Evolutionary conservation across 148 eudicot genomes (phyloP), one percentile per base, ranked within the genome.

Genomic region (Cornus suecica): DNA sequence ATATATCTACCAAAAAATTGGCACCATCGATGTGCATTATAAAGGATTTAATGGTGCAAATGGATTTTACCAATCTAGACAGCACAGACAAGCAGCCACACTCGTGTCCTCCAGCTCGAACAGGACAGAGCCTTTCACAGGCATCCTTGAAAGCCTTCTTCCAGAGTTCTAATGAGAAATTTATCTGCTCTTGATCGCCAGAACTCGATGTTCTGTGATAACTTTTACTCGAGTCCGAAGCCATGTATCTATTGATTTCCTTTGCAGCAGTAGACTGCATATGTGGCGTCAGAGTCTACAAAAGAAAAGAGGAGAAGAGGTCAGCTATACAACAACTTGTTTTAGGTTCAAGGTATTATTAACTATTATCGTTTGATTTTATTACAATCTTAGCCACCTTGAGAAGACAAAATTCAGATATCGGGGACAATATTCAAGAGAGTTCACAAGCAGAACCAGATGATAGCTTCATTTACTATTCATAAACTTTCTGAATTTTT

Each of bases 201-300:
- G 88, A 88, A 77, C 87, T 85, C 48, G 88, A 85, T 68, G 85
- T 71, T 83, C 94, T 87, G 72, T 79, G 77, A 79, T 74, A 78
- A 58, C 28, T 74, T 75, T 83, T 87, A 70, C 72, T 83, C 4
- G 81, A 52, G 15, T 73, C 80, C 51, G 84, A 76, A 85, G 79
- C 82, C 77, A 84, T 72, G 31, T 76, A 71, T 67, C 73, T 79
- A 77, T 79, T 86, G 65, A 91, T 74, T 72, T 78, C 89, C 74
- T 87, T 89, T 78, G 97, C 86, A 83, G 97, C 97, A 67, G 90
- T 80, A 72, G 97, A 82, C 80, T 93, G 99, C 99, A 96, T 96
- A 80, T 88, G 92, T 48, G 97, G 99, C 5, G 76, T 74, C 28
- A 74, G 37, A 69, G 92, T 88, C 98, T 91, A 87, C 30, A 73